Evolutionary conservation across 208 protist species (phyloP), one percentile per base, ranked within the genome.

Genomic region (Crithidia bombi): DNA sequence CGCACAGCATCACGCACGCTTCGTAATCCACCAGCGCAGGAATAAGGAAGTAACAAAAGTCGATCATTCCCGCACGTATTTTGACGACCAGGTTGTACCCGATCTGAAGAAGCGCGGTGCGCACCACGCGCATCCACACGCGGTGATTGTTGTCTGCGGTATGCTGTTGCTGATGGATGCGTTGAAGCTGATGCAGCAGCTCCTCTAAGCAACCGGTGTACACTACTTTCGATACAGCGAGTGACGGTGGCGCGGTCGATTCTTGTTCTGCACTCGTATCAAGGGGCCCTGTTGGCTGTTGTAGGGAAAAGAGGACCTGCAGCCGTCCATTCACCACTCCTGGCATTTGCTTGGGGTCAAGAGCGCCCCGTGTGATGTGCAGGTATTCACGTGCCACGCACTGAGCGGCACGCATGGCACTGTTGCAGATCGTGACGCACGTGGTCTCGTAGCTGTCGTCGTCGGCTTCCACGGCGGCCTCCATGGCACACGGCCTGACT

Each of bases 331-430:
- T 38, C 33, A 78, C 78, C 33, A 57, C 57, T 10, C 15, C 30
- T 17, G 44, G 67, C 19, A 75, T 46, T 30, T 35, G 26, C 36
- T 61, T 78, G 33, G 80, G 82, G 47, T 79, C 33, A 15, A 93
- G 21, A 41, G 77, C 28, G 36, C 87, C 78, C 80, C 82, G 90
- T 32, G 84, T 74, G 55, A 89, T 85, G 32, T 79, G 56, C 44
- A 93, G 74, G 46, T 77, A 62, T 12, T 77, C 71, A n/a, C 71
- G 63, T 19, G 64, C 63, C 10, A 77, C 71, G 52, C 64, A 38
- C 49, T 77, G 71, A 6, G 57, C 25, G 2, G 64, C 64, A 14
- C 63, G 32, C 57, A 62, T 46, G 32, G 65, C 63, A 23, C 15
- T 28, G 21, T 54, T 67, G 57, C 64, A 67, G 26, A 77, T 26